Evolutionary conservation across 495 filamentous ascomycete species (phyloP).

Genomic region (Aspergillus bridgeri): DNA sequence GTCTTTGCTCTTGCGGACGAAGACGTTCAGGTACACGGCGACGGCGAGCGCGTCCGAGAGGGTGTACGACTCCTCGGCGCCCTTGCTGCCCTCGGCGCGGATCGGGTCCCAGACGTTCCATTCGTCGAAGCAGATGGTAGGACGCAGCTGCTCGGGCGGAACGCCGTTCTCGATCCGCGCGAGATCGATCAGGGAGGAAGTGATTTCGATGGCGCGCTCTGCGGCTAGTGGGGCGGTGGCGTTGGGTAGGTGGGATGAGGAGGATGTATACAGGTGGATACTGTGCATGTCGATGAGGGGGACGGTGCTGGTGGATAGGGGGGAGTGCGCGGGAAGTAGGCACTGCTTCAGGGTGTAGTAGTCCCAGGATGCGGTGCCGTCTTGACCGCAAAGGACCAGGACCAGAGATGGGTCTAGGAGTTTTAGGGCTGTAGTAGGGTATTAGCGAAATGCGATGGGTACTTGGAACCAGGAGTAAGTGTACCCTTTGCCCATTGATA

Average conservation of each 20-base stretch:
- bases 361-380: slow-evolving; percentile 67
- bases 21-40: slow-evolving; percentile 71
- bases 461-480: background rate
- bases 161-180: slow-evolving; percentile 67
- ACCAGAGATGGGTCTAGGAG: slow-evolving; percentile 64
- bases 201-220: slow-evolving; percentile 71
- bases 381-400: slow-evolving; percentile 70
- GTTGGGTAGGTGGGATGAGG: slow-evolving; percentile 52
- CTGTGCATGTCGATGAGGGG: slow-evolving; percentile 67
- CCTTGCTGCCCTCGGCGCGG: slow-evolving; percentile 64
- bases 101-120: slow-evolving; percentile 84
- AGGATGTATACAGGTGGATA: slow-evolving; percentile 68
- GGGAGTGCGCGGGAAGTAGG: slow-evolving; percentile 36
- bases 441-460: background rate
- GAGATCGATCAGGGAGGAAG: slow-evolving; percentile 65
- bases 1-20: slow-evolving; percentile 68
- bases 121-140: slow-evolving; percentile 78
- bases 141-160: slow-evolving; percentile 50
- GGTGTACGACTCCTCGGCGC: slow-evolving; percentile 69
- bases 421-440: slow-evolving; percentile 53
- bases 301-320: slow-evolving; percentile 46
- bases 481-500: slow-evolving; percentile 71
- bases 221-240: slow-evolving; percentile 65
- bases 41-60: slow-evolving; percentile 75
- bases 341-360: slow-evolving; percentile 66